phyloP scores from a whole-genome alignment of 495 filamentous ascomycete genomes.

The Penicillium alfredii region DNA sequence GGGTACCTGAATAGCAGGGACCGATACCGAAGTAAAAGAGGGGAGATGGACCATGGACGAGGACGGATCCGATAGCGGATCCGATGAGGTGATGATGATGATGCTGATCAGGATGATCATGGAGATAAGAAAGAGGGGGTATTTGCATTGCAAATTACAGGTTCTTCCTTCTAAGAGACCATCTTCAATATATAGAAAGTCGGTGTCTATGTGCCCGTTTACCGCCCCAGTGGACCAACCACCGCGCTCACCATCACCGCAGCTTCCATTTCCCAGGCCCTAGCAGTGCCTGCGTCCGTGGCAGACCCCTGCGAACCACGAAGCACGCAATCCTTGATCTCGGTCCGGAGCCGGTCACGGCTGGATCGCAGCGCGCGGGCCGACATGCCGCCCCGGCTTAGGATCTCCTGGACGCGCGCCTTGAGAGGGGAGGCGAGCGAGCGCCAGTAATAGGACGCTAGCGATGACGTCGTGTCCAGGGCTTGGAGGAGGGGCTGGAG shows the following conservation, averaged over 20 bases:
- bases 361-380: constrained; percentile 75
- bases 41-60: no score
- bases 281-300: constrained; percentile 33
- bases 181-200: no score
- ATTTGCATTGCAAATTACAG: no score
- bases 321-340: constrained; percentile 77
- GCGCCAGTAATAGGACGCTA: constrained; percentile 90
- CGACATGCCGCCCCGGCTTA: constrained; percentile 72
- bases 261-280: constrained; percentile 90
- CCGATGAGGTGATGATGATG: no score
- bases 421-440: constrained; percentile 73
- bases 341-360: constrained; percentile 65
- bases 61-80: no score
- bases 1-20: no score
- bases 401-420: constrained; percentile 73
- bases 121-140: no score
- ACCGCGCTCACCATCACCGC: constrained; percentile 91
- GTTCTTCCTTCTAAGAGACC: no score
- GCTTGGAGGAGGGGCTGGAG: constrained; percentile 66
- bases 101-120: no score
- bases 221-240: constrained; percentile 46
- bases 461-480: constrained; percentile 79
- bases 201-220: constrained; percentile 8
- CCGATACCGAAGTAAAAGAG: no score
- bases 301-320: constrained; percentile 61